These are phyloP conservation scores for Xerocomellus dryophilus DNA, from an alignment of 768 basidiomycete genomes.

Conservation along the genomic window DNA sequence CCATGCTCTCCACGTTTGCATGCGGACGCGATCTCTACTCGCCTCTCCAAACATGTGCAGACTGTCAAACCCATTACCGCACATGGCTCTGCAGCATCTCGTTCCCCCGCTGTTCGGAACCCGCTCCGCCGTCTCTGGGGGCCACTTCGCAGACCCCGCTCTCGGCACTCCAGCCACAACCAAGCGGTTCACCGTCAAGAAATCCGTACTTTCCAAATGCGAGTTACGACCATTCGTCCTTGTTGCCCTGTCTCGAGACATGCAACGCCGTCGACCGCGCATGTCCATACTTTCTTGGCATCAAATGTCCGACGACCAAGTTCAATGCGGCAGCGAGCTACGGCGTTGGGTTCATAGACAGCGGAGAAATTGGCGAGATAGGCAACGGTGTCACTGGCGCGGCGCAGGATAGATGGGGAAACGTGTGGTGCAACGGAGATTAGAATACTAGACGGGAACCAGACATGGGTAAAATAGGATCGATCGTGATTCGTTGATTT, in stretches of 20 bases:
- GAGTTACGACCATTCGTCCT: conserved; percentile 47
- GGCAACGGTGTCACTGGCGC: conserved; percentile 50
- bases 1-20: conserved; percentile 64
- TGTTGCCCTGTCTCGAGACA: conserved; percentile 78
- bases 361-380: conserved; percentile 40
- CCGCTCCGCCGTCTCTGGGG: conserved; percentile 25
- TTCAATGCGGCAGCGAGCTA: conserved; percentile 71
- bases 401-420: conserved; percentile 67
- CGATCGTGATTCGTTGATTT: neutral
- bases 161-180: conserved; percentile 49
- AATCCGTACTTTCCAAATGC: conserved; percentile 49
- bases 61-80: conserved; percentile 72
- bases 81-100: conserved; percentile 74
- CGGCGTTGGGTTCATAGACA: conserved; percentile 73
- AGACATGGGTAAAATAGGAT: neutral
- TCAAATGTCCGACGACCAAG: conserved; percentile 58
- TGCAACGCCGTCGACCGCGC: conserved; percentile 72
- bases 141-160: conserved; percentile 35
- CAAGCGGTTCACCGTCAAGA: conserved; percentile 40
- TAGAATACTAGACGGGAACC: conserved; percentile 4
- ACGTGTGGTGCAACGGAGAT: conserved; percentile 68
- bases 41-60: conserved; percentile 69
- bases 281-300: conserved; percentile 71
- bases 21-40: conserved; percentile 83
- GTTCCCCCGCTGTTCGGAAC: conserved; percentile 72